Evolutionary conservation across 306 rosid genomes (phyloP).

Genomic region (Vigna radiata): DNA sequence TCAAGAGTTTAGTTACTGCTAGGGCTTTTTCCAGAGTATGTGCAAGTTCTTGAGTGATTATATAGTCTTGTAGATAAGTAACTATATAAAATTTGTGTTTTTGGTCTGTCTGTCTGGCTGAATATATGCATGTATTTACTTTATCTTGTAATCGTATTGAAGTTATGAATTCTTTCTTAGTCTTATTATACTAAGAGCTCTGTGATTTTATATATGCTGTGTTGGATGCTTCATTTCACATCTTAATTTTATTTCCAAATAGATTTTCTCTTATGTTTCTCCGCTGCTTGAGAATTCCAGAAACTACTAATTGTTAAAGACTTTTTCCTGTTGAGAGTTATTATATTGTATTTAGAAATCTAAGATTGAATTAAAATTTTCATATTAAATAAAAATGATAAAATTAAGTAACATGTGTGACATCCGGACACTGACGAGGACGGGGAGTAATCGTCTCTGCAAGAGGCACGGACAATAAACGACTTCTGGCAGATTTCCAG

Average conservation of each 20-base stretch:
- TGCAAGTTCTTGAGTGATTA: not conserved
- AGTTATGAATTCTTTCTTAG: too few species aligned
- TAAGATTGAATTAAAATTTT: too few species aligned
- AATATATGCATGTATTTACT: not conserved
- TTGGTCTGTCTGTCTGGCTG: slow-evolving; percentile 3
- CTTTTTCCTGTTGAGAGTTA: not conserved
- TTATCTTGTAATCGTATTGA: slow-evolving; percentile 25
- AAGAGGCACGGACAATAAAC: too few species aligned
- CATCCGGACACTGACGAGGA: too few species aligned
- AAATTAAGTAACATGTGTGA: too few species aligned
- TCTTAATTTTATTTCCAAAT: not conserved
- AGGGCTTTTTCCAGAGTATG: slow-evolving; percentile 1
- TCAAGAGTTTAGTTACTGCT: slow-evolving; percentile 9
- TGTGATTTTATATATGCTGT: not conserved
- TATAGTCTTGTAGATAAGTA: not conserved
- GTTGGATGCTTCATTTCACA: not conserved
- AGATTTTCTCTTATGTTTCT: not conserved
- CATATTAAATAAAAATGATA: too few species aligned
- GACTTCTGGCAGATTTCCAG: too few species aligned
- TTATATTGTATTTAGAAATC: too few species aligned
- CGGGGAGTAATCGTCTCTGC: too few species aligned
- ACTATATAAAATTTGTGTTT: slow-evolving; percentile 1
- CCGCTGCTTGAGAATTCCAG: not conserved
- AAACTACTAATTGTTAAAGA: not conserved
- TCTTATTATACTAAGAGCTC: too few species aligned